Percentiles rank a stretch among this genome's conserved stretches.
Evolutionary conservation across 495 filamentous ascomycete species (phyloP).

Genomic region (Aspergillus indologenus): DNA sequence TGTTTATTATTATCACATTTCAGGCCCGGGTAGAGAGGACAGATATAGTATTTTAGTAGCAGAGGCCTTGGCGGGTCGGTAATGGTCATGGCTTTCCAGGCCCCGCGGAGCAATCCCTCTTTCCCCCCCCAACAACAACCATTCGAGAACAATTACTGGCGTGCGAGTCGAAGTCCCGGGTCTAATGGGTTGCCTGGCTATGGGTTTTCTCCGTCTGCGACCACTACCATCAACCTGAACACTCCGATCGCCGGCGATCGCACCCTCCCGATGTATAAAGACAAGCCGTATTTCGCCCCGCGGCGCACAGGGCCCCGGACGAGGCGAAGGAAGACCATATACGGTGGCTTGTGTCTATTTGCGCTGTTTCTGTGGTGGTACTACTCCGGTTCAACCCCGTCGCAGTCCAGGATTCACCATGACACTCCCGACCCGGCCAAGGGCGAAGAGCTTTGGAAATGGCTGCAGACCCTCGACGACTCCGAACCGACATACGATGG

Average conservation of each 20-base stretch:
- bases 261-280: slow-evolving; percentile 93
- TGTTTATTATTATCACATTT: not conserved
- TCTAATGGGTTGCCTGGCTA: slow-evolving; percentile 35
- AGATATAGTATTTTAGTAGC: slow-evolving; percentile 4
- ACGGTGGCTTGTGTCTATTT: slow-evolving; percentile 23
- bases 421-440: slow-evolving; percentile 16
- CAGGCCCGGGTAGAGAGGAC: slow-evolving; percentile 1
- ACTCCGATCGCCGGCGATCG: slow-evolving; percentile 54
- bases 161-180: slow-evolving; percentile 46
- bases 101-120: slow-evolving; percentile 64
- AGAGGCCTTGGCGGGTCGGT: not conserved
- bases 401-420: slow-evolving; percentile 12
- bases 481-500: slow-evolving; percentile 19
- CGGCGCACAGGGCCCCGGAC: slow-evolving; percentile 40
- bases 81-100: slow-evolving; percentile 26
- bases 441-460: slow-evolving; percentile 42
- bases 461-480: slow-evolving; percentile 37
- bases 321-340: slow-evolving; percentile 29
- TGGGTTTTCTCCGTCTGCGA: slow-evolving; percentile 34
- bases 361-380: slow-evolving; percentile 47
- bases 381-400: slow-evolving; percentile 46
- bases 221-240: slow-evolving; percentile 43
- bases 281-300: slow-evolving; percentile 76
- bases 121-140: slow-evolving; percentile 64
- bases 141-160: slow-evolving; percentile 67